These are phyloP conservation scores for Corinectria fuckeliana DNA, from an alignment of 2,329 filamentous ascomycete species.

Conservation along the genomic window DNA sequence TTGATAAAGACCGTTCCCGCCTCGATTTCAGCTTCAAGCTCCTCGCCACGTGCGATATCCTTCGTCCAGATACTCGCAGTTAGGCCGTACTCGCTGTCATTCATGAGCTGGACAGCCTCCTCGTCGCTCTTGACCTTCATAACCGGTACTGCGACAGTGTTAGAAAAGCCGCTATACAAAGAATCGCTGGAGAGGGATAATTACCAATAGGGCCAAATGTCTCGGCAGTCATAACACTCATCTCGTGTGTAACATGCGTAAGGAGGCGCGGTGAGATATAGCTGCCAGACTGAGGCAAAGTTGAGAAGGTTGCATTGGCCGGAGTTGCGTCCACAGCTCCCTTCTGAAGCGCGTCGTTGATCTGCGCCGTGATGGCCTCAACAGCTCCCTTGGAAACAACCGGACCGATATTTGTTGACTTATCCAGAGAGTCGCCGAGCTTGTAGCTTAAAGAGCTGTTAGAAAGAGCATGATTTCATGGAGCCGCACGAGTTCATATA, in stretches of 20 bases:
- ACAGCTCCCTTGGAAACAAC: constrained; percentile 84
- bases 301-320: constrained; percentile 76
- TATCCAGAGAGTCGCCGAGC: constrained; percentile 85
- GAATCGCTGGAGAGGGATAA: no score
- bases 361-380: constrained; percentile 76
- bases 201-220: constrained; percentile 76
- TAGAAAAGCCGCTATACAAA: background rate
- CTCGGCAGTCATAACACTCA: constrained; percentile 91
- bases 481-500: background rate
- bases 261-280: constrained; percentile 87
- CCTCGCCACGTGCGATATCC: constrained; percentile 75
- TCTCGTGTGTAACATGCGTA: constrained; percentile 77
- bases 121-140: constrained; percentile 83
- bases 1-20: constrained; percentile 97
- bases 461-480: background rate
- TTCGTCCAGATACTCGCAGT: constrained; percentile 98
- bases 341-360: constrained; percentile 81
- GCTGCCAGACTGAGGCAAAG: constrained; percentile 76
- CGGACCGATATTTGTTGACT: constrained; percentile 81
- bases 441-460: constrained; percentile 59
- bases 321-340: constrained; percentile 87
- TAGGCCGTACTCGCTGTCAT: constrained; percentile 91
- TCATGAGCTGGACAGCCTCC: constrained; percentile 86
- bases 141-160: constrained; percentile 72
- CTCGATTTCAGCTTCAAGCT: constrained; percentile 80